Evolutionary conservation across 768 basidiomycete species (phyloP).

Genomic region (Lentinula edodes): DNA sequence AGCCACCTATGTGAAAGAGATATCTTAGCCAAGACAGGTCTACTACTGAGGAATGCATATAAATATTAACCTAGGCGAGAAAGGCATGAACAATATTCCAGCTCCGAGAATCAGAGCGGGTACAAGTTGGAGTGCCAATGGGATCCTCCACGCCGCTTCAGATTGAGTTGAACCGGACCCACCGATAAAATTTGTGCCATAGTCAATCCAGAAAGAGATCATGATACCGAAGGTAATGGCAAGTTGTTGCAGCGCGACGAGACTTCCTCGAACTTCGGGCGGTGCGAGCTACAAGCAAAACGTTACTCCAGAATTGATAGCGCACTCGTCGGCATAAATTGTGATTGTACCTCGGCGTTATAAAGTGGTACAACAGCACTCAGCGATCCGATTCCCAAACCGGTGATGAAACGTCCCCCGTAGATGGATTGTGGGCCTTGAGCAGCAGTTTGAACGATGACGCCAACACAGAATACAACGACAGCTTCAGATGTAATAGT

Average conservation of each 20-base stretch:
- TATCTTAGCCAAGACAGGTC: not conserved
- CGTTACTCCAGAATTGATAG: not conserved
- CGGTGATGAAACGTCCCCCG: conserved; percentile 74
- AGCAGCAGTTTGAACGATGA: conserved; percentile 66
- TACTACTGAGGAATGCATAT: not conserved
- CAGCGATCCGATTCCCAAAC: conserved; percentile 75
- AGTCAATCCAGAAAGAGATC: conserved; percentile 54
- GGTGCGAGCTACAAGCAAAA: conserved; percentile 56
- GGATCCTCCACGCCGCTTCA: conserved; percentile 73
- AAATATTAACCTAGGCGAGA: conserved; percentile 55
- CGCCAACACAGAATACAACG: conserved; percentile 61
- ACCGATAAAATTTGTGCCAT: conserved; percentile 61
- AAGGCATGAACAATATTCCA: conserved; percentile 75
- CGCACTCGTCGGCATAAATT: conserved; percentile 69
- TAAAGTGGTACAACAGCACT: conserved; percentile 83
- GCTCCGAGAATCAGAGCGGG: conserved; percentile 67
- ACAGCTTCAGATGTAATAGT: conserved; percentile 33
- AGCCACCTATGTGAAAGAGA: conserved; percentile 49
- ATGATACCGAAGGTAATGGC: conserved; percentile 80
- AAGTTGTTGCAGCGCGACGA: conserved; percentile 78
- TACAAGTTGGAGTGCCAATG: conserved; percentile 67
- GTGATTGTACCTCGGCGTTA: conserved; percentile 39
- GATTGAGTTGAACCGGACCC: conserved; percentile 51
- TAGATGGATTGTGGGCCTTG: conserved; percentile 55
- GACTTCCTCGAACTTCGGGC: conserved; percentile 75